Evolutionary conservation across 2,329 filamentous ascomycete genomes (phyloP), one percentile per base, ranked within the genome.

Genomic region (Coleophoma cylindrospora): DNA sequence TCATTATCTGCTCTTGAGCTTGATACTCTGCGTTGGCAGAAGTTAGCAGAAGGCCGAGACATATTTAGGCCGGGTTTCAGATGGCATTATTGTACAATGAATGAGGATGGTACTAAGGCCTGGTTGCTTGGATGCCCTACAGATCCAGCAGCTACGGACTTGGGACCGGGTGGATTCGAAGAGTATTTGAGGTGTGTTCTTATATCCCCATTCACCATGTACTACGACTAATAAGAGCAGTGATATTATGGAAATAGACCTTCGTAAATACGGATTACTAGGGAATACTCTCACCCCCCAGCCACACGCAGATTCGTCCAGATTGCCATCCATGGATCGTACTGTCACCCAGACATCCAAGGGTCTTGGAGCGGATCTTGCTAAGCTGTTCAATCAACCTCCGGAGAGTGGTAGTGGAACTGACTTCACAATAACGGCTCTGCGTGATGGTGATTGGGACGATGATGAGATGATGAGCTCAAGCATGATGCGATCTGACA

Each of bases 31-130:
- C 85, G 91, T 44, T 99, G 94, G 94, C 91, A 96, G 68, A 95
- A 91, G 65, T 76, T 99, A 15, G 94, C 92, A 1, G 92, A 96
- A 62, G 94, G 94, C 3, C 87, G 89, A 45, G 94, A 99, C 64
- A 86, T 99, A 34, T 99, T 96, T 70, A 88, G 88, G 59, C 75
- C 84, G 0, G 89, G 87, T n/a, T 97, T 94, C 67, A 83, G 92
- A 52, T 99, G 94, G 94, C 92, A 97, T 67, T 99, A 99, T 66
- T 97, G 94, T 67, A 95, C 91, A 3, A 87, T 96, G 70, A 95
- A 96, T 64, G 86, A 94, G 53, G 89, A 95, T 61, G 92, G 92
- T 6, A 96, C 94, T 7, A 96, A 95, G 65, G 94, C 91, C 8
- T 99, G 94, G 91, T 75, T 99, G 21, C 77, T 99, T n/a, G 94